Percentiles rank a stretch among this genome's conserved stretches.
phyloP scores from a whole-genome alignment of 208 protist genomes.

The Vickermania ingenoplastis region DNA sequence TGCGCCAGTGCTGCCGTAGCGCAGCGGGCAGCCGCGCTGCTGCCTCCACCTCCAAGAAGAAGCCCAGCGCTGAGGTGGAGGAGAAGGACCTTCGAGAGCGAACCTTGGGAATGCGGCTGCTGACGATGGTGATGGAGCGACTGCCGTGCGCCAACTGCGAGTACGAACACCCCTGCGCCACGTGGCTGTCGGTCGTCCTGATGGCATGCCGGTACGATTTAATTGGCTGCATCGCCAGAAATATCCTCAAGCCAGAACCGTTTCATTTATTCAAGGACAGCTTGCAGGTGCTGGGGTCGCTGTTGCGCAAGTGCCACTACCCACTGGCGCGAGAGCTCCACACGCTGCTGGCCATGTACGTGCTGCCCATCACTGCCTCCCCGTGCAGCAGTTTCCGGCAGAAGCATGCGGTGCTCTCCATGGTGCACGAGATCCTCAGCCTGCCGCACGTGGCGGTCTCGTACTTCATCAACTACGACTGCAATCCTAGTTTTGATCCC shows the following conservation, averaged over 20 bases:
- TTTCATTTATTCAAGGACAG: constrained; percentile 49
- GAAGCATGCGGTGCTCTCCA: constrained; percentile 67
- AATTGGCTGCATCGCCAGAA: constrained; percentile 33
- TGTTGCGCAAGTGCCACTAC: constrained; percentile 68
- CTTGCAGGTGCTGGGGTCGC: constrained; percentile 35
- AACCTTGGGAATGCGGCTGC: not conserved
- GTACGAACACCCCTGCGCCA: constrained; percentile 53
- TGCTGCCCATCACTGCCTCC: constrained; percentile 54
- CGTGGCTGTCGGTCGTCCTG: constrained; percentile 54
- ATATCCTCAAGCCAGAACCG: constrained; percentile 39
- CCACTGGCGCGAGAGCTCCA: constrained; percentile 62
- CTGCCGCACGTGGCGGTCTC: constrained; percentile 61
- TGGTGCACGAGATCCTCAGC: constrained; percentile 53
- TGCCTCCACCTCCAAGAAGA: not conserved
- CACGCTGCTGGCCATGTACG: constrained; percentile 40
- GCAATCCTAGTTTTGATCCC: constrained; percentile 71
- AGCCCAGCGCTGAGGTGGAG: not conserved
- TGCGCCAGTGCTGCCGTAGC: not conserved
- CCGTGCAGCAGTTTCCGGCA: constrained; percentile 57
- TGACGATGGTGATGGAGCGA: constrained; percentile 36
- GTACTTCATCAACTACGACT: constrained; percentile 84
- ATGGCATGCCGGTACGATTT: constrained; percentile 54
- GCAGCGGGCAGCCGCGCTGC: not conserved
- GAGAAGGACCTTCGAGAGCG: not conserved
- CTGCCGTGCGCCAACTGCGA: constrained; percentile 63